Evolutionary conservation across 2,329 filamentous ascomycete species (phyloP).

Genomic region (Sarocladium brachiariae): DNA sequence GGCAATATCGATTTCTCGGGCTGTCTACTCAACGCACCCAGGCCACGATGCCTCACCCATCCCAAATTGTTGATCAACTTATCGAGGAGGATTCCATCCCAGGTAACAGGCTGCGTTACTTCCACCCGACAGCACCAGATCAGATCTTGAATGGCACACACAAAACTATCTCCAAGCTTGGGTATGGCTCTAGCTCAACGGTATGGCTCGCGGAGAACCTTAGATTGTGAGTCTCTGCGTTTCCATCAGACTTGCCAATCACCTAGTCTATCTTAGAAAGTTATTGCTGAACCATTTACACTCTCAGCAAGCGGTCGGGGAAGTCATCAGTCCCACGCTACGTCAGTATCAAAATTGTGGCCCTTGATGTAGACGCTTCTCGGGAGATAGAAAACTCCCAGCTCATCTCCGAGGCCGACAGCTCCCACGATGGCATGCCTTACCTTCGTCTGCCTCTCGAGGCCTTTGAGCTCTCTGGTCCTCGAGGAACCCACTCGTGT

Average conservation of each 20-base stretch:
- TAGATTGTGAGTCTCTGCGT: constrained; percentile 11
- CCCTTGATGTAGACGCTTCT: constrained; percentile 12
- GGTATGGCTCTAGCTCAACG: constrained; percentile 27
- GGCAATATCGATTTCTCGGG: background rate
- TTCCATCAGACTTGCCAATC: background rate
- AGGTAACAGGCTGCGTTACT: constrained; percentile 12
- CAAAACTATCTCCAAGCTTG: constrained; percentile 28
- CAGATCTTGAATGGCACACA: constrained; percentile 27
- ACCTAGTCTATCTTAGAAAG: background rate
- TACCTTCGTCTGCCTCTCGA: constrained; percentile 13
- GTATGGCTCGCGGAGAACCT: constrained; percentile 30
- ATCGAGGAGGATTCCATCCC: constrained; percentile 16
- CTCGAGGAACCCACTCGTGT: constrained; percentile 16
- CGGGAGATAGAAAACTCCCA: constrained; percentile 12
- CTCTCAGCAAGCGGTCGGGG: constrained; percentile 2
- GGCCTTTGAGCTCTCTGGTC: constrained; percentile 14
- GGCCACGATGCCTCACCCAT: background rate
- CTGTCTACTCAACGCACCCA: background rate
- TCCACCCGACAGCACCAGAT: constrained; percentile 15
- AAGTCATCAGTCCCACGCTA: constrained; percentile 10
- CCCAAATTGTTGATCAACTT: constrained; percentile 9
- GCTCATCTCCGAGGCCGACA: constrained; percentile 14
- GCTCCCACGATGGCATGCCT: constrained; percentile 12
- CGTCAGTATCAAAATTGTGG: constrained; percentile 16
- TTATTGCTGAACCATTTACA: background rate